A percentile compares a stretch with the other conserved stretches of the same genome.
phyloP scores from a whole-genome alignment of 805 yeast genomes.

The Saccharomycopsis selenospora region DNA sequence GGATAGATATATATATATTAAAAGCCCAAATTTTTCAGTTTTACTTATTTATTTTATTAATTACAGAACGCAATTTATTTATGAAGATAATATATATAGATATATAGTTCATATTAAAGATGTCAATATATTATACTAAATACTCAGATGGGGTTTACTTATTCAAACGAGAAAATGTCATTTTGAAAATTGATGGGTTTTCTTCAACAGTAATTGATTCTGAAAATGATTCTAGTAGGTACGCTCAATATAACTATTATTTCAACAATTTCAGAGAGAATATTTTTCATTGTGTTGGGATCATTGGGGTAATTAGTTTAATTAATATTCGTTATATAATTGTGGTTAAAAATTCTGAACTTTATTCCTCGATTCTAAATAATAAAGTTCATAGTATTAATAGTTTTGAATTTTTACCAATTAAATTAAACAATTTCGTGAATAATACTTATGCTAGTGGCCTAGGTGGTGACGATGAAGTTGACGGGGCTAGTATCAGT shows the following conservation, averaged over 20 bases:
- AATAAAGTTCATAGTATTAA: constrained; percentile 11
- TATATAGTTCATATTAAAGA: neutral
- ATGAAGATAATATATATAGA: no score
- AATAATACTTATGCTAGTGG: neutral
- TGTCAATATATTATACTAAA: constrained; percentile 17
- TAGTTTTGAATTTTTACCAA: constrained; percentile 15
- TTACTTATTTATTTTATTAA: no score
- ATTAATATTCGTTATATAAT: constrained; percentile 8
- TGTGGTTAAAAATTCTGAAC: constrained; percentile 2
- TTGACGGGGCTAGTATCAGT: neutral
- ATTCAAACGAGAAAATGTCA: constrained; percentile 10
- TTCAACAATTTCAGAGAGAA: constrained; percentile 12
- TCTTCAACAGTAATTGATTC: constrained; percentile 5
- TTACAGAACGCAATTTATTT: no score
- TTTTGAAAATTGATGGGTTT: constrained; percentile 17
- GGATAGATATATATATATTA: no score
- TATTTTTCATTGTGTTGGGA: constrained; percentile 17
- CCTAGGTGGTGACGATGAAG: neutral
- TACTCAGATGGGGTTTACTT: constrained; percentile 15
- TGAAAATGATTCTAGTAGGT: neutral
- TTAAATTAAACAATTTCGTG: neutral
- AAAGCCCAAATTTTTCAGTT: no score
- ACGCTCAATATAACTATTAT: constrained; percentile 15
- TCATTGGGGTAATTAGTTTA: constrained; percentile 15
- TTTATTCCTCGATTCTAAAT: constrained; percentile 3